phyloP scores from a whole-genome alignment of 2,329 filamentous ascomycete genomes.

The Phialemonium atrogriseum region DNA sequence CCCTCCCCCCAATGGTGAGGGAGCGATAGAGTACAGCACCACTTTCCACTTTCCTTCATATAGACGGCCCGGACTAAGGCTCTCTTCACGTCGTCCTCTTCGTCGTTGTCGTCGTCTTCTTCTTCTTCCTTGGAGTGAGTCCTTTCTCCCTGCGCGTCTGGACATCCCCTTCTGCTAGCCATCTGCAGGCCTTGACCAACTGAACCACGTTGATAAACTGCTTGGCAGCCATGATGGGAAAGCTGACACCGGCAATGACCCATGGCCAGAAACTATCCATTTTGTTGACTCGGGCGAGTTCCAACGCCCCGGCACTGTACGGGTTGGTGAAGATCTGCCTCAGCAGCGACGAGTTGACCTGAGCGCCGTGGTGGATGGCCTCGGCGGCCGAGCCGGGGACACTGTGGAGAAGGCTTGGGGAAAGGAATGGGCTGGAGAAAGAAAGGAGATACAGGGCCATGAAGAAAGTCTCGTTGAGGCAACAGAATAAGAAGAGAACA shows the following conservation, averaged over 20 bases:
- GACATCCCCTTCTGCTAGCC: constrained; percentile 87
- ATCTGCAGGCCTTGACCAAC: constrained; percentile 84
- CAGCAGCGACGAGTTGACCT: constrained; percentile 61
- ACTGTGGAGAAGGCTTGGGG: constrained; percentile 68
- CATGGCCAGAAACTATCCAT: constrained; percentile 66
- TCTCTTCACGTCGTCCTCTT: no score
- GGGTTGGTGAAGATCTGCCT: constrained; percentile 77
- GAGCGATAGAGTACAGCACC: no score
- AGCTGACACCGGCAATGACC: constrained; percentile 73
- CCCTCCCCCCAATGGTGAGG: no score
- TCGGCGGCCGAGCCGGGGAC: constrained; percentile 44
- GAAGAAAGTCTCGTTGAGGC: constrained; percentile 93
- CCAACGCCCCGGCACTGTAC: constrained; percentile 85
- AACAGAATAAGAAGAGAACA: constrained; percentile 85
- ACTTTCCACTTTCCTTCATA: no score
- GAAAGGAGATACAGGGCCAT: constrained; percentile 96
- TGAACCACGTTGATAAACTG: constrained; percentile 93
- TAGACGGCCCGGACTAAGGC: no score
- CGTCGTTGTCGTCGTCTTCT: no score
- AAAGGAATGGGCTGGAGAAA: constrained; percentile 85
- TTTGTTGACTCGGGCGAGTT: constrained; percentile 91
- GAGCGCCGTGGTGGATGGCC: constrained; percentile 55
- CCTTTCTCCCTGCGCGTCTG: constrained; percentile 50
- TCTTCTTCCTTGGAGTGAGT: constrained; percentile 40
- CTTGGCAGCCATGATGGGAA: constrained; percentile 84